Evolutionary conservation across 2,329 filamentous ascomycete species (phyloP), one percentile per base, ranked within the genome.

Genomic region (Phoma sp.): DNA sequence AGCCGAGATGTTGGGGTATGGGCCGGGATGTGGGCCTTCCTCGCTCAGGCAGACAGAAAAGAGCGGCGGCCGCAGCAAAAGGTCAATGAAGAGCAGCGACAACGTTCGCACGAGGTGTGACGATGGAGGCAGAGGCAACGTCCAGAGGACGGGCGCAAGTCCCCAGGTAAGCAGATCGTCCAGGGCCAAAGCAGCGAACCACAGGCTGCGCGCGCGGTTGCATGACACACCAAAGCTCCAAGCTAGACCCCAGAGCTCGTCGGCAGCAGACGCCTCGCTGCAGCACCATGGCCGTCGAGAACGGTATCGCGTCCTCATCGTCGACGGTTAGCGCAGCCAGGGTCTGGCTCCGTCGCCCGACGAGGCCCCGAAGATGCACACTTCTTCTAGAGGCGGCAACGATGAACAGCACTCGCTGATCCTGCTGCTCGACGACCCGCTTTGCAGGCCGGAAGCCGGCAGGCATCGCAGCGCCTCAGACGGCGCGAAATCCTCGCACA

Each of bases 211-310:
- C 56, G 54, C 51, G 57, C 58, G 45, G 59, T 62, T 63, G 62
- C 66, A 68, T 68, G 65, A 69, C 66, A 69, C 63, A 67, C 61
- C 60, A 59, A 60, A 60, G 58, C 62, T 57, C 56, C 49, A 40
- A 58, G 57, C 61, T 60, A 60, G 42, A 57, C 54, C 57, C 58
- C 58, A 56, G 56, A 49, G 45, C 42, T 42, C 25, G 42, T 51
- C 51, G 56, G 59, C 51, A 54, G 53, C 52, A 53, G 58, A 53
- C 50, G 50, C 52, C 49, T 49, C 55, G 42, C 47, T 50, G 55
- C 58, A 53, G 62, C 62, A 61, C 56, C 57, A 63, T 50, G 59
- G 56, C 61, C 47, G 42, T 60, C 53, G 55, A 38, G 59, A 63
- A 62, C 50, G 64, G 61, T 55, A 56, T 57, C 37, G 54, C 56